Conservation (phyloP, 208 protist species). For the Leishmania gerbilli region DNA sequence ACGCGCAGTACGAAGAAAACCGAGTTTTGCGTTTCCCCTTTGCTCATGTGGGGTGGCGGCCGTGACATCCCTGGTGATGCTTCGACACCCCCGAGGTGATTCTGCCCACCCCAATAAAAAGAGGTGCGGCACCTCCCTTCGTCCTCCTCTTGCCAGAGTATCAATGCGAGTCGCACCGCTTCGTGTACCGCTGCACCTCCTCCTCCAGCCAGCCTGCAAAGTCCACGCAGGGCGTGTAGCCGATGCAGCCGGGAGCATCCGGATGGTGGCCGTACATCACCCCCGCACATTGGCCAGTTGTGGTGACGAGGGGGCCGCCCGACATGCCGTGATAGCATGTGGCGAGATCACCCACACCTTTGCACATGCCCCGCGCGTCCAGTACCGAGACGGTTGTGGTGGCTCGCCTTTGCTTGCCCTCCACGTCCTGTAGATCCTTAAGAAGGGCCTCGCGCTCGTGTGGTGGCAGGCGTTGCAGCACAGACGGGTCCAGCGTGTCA, state of each 20-base stretch:
- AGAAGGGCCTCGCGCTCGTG: conserved; percentile 55
- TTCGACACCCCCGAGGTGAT: no score
- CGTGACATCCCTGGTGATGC: background rate
- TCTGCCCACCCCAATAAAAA: background rate
- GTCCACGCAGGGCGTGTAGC: conserved; percentile 53
- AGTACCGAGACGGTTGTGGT: conserved; percentile 42
- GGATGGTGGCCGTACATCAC: conserved; percentile 78
- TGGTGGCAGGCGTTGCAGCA: conserved; percentile 55
- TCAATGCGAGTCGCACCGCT: background rate
- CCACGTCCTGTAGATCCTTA: conserved; percentile 50
- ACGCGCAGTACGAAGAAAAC: background rate
- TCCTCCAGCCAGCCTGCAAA: conserved; percentile 45
- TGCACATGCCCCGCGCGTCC: conserved; percentile 57
- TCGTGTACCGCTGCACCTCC: conserved; percentile 12
- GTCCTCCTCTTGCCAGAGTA: background rate
- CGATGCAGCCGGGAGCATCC: conserved; percentile 40
- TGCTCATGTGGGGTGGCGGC: background rate
- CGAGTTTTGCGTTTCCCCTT: no score
- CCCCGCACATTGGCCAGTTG: conserved; percentile 42
- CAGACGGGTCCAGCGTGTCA: conserved; percentile 73
- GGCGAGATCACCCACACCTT: conserved; percentile 26
- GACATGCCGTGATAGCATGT: conserved; percentile 86
- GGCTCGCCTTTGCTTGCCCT: conserved; percentile 56
- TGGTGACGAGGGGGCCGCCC: conserved; percentile 55
- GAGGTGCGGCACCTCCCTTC: background rate